A percentile compares a stretch with the other conserved stretches of the same genome.
These are phyloP conservation scores for Parascedosporium putredinis DNA, from an alignment of 2,329 filamentous ascomycete genomes.

Conservation along the genomic window DNA sequence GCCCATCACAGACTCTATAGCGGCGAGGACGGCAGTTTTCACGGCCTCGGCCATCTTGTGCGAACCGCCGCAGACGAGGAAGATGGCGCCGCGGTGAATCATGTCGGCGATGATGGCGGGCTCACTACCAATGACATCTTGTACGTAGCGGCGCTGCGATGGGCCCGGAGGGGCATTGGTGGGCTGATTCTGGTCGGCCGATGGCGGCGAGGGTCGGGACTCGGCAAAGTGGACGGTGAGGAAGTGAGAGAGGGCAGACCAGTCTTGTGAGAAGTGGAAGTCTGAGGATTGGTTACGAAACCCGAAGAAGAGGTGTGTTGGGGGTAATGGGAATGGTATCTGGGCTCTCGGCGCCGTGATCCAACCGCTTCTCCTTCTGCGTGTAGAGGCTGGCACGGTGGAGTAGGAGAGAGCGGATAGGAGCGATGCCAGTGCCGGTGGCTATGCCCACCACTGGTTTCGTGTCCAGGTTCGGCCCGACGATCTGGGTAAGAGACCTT, in stretches of 20 bases:
- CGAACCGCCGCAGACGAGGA: slow-evolving; percentile 46
- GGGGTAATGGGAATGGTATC: no score
- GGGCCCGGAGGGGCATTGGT: slow-evolving; percentile 17
- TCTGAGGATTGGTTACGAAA: slow-evolving; percentile 66
- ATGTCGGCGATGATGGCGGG: slow-evolving; percentile 24
- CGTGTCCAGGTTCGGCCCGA: slow-evolving; percentile 23
- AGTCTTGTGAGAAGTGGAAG: slow-evolving; percentile 74
- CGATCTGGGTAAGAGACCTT: slow-evolving; percentile 32
- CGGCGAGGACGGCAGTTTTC: slow-evolving; percentile 39
- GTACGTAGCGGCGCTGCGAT: slow-evolving; percentile 40
- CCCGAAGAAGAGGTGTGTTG: slow-evolving; percentile 66
- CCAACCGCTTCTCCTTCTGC: neutral
- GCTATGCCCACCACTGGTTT: slow-evolving; percentile 66
- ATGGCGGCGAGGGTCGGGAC: slow-evolving; percentile 7
- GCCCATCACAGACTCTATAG: slow-evolving; percentile 28
- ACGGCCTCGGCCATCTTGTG: slow-evolving; percentile 49
- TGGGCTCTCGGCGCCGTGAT: no score
- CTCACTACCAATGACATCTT: slow-evolving; percentile 39
- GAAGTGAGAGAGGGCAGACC: slow-evolving; percentile 30
- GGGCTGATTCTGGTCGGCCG: neutral
- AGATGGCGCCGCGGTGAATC: slow-evolving; percentile 30
- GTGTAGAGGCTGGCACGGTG: slow-evolving; percentile 46
- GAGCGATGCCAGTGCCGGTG: slow-evolving; percentile 79
- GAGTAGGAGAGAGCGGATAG: slow-evolving; percentile 70
- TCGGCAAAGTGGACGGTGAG: slow-evolving; percentile 9